Conservation (phyloP, 805 yeast genomes). For the Candida ipomoeae region DNA sequence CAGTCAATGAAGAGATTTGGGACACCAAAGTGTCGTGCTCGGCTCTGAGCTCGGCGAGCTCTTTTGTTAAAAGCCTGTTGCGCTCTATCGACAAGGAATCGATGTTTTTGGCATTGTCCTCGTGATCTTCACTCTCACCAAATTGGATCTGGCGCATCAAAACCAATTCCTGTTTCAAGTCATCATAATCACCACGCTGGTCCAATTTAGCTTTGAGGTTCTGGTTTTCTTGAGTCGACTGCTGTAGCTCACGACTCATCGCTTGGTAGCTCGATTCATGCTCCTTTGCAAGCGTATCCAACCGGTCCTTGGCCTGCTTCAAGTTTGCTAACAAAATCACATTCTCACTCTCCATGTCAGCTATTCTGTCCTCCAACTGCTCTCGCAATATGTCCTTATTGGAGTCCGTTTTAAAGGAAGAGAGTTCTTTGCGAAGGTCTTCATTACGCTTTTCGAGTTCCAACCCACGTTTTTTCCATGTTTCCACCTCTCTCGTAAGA, state of each 20-base stretch:
- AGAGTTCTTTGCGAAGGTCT: slow-evolving; percentile 62
- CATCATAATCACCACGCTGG: slow-evolving; percentile 68
- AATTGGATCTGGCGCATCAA: slow-evolving; percentile 73
- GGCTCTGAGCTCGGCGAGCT: slow-evolving; percentile 62
- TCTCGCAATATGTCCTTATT: slow-evolving; percentile 38
- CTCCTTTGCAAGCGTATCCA: slow-evolving; percentile 20
- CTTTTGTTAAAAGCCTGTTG: slow-evolving; percentile 69
- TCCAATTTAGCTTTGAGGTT: slow-evolving; percentile 47
- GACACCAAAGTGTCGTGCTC: slow-evolving; percentile 46
- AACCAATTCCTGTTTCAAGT: slow-evolving; percentile 69
- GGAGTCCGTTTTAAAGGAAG: slow-evolving; percentile 48
- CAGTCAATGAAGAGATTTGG: slow-evolving; percentile 39
- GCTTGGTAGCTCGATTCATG: slow-evolving; percentile 33
- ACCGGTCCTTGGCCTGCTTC: slow-evolving; percentile 43
- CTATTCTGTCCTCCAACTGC: slow-evolving; percentile 42
- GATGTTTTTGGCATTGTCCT: slow-evolving; percentile 28
- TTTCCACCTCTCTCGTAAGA: slow-evolving; percentile 70
- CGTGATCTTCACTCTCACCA: slow-evolving; percentile 45
- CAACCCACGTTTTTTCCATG: slow-evolving; percentile 59
- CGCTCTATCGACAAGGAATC: slow-evolving; percentile 64
- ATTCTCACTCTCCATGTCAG: slow-evolving; percentile 66
- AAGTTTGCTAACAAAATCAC: slow-evolving; percentile 55
- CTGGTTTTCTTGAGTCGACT: slow-evolving; percentile 48
- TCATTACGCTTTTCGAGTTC: slow-evolving; percentile 78
- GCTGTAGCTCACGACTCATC: slow-evolving; percentile 43